Evolutionary conservation across 2,329 filamentous ascomycete species (phyloP).

Genomic region (Fusarium sp.): DNA sequence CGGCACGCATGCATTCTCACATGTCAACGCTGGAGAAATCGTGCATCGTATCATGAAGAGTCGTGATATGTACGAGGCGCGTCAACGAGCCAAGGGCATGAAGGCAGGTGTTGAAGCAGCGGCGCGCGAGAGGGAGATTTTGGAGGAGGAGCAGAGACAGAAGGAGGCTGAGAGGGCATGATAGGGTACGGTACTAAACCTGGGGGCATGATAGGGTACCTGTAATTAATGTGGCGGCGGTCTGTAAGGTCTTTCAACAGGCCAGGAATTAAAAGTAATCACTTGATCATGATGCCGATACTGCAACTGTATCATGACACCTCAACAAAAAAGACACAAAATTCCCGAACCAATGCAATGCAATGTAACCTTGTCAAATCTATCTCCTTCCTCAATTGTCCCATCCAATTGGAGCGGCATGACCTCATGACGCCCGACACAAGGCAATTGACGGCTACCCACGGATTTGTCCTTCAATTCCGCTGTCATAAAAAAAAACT

Average conservation of each 20-base stretch:
- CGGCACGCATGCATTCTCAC: constrained; percentile 78
- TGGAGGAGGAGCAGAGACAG: constrained; percentile 68
- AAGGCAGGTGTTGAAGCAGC: constrained; percentile 83
- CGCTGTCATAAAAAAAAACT: constrained; percentile 14
- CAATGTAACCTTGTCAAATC: constrained; percentile 28
- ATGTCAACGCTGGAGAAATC: constrained; percentile 93
- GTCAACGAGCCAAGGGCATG: constrained; percentile 88
- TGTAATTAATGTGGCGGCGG: constrained; percentile 25
- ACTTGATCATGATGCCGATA: constrained; percentile 27
- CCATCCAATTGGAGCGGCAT: background rate
- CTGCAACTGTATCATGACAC: constrained; percentile 20
- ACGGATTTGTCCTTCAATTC: constrained; percentile 32
- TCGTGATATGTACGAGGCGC: constrained; percentile 87
- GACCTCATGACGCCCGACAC: constrained; percentile 24
- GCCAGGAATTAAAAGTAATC: constrained; percentile 27
- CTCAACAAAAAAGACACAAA: constrained; percentile 2
- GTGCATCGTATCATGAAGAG: constrained; percentile 90
- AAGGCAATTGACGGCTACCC: constrained; percentile 46
- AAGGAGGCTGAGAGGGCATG: constrained; percentile 57
- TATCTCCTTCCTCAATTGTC: background rate
- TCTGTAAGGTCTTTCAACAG: constrained; percentile 44
- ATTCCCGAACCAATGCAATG: constrained; percentile 8
- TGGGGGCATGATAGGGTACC: constrained; percentile 1
- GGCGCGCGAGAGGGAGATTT: constrained; percentile 68
- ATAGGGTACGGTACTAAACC: background rate